A percentile compares a stretch with the other conserved stretches of the same genome.
Evolutionary conservation across 108 stramenopile species (phyloP).

Genomic region (Skeletonema marinoi): DNA sequence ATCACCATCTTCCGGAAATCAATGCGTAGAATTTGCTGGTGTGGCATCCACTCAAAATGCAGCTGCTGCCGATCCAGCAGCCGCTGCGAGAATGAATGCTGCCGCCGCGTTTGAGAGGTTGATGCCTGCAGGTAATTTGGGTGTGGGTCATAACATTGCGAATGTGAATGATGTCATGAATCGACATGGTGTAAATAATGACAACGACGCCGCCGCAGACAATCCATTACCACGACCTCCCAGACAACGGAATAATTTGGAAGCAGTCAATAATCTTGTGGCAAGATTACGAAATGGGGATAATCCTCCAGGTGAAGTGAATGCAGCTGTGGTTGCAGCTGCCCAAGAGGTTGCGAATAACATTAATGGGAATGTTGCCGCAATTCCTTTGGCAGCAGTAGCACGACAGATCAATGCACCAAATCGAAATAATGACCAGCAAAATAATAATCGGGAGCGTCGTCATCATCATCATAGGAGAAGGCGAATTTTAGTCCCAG

Average conservation of each 20-base stretch:
- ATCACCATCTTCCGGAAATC: not conserved
- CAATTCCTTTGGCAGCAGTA: not conserved
- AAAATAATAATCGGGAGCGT: not conserved
- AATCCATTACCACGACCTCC: not conserved
- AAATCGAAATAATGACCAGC: not conserved
- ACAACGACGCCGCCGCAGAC: not conserved
- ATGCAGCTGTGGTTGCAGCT: not conserved
- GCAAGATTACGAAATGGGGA: not conserved
- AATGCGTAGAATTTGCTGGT: not conserved
- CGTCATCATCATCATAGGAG: not conserved
- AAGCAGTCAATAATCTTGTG: not conserved
- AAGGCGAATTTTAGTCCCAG: not conserved
- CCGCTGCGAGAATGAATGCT: slow-evolving; percentile 5
- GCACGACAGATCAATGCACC: not conserved
- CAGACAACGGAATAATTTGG: not conserved
- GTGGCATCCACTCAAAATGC: not conserved
- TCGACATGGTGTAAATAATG: not conserved
- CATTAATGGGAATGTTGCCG: not conserved
- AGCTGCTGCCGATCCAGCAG: not conserved
- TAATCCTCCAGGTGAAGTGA: not conserved
- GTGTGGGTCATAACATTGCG: not conserved
- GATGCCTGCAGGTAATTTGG: not conserved
- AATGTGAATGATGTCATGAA: not conserved
- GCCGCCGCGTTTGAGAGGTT: not conserved
- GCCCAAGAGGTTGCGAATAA: not conserved